Evolutionary conservation across 2,329 filamentous ascomycete genomes (phyloP).

Genomic region (Aspergillus clavatus): DNA sequence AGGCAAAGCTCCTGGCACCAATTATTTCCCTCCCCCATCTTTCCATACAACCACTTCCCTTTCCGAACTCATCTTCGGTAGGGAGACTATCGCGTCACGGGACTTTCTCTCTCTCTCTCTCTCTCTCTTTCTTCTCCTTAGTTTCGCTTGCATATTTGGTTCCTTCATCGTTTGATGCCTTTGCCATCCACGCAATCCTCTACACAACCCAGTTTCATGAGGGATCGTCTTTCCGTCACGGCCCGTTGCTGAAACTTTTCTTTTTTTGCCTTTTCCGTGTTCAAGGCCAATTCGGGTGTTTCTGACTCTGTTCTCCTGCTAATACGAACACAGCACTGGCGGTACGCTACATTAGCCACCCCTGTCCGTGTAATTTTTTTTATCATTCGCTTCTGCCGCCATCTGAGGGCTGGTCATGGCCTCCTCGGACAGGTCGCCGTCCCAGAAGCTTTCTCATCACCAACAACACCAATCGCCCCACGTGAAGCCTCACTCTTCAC

Average conservation of each 20-base stretch:
- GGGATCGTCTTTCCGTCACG: constrained; percentile 22
- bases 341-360: constrained; percentile 16
- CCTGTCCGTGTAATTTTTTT: constrained; percentile 12
- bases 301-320: constrained; percentile 10
- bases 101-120: constrained; percentile 8
- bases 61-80: neutral
- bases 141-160: constrained; percentile 16
- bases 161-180: no score
- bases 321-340: constrained; percentile 10
- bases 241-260: constrained; percentile 23
- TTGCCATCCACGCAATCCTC: constrained; percentile 11
- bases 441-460: constrained; percentile 22
- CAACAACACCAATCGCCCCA: constrained; percentile 25
- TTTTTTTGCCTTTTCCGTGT: constrained; percentile 20
- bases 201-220: constrained; percentile 17
- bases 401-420: constrained; percentile 29
- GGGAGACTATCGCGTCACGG: constrained; percentile 1
- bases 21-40: constrained; percentile 16
- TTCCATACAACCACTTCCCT: neutral
- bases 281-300: constrained; percentile 17
- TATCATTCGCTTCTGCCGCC: constrained; percentile 13
- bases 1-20: constrained; percentile 4
- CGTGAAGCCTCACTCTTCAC: constrained; percentile 24
- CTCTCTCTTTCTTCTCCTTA: constrained; percentile 9
- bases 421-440: constrained; percentile 26